Base-by-base conservation (phyloP, 2,329 filamentous ascomycete genomes). In the Nothophaeocryptopus gaeumannii region DNA sequence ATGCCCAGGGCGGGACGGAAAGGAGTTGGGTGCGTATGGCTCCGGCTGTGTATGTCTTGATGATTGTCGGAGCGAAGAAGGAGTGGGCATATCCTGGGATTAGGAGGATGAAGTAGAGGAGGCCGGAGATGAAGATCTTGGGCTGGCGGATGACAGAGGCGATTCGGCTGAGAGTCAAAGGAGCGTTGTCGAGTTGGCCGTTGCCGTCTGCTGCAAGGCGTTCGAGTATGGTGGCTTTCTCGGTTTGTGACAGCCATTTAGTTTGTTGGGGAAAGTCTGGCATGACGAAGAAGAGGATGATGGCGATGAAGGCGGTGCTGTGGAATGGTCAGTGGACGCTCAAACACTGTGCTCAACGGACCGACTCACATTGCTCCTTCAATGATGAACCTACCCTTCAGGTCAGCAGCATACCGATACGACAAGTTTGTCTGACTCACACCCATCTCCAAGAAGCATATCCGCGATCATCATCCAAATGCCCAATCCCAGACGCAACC, bases 1-100 rank as follows among this genome's bases (percentile, higher is more conserved):
- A 79, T 0, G 83, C 86, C 62, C 92, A 92, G 0, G 87, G 87
- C 0, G 87, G 86, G 0, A 90, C 86, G 10, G 79, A 83, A 41
- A 91, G 77, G 8, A 58, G 43, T 16, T 58, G 56, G 9, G 53
- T 51, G 8, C 50, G 47, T 9, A 53, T 58, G 12, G 50, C 53
- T 41, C 40, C 38, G 16, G 54, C 39, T 8, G 79, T 79, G 12
- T 72, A 62, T 52, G 80, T 73, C 36, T 76, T 74, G 56, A 95
- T 85, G 63, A 95, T 95, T 14, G 83, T 86, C 0, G 89, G 89
- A 2, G 92, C 71, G 53, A 66, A 66, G 9, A 66, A 53, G 11
- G 59, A 63, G 52, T 64, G 64, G 32, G 58, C 57, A 48, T 66
- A 66, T 11, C 65, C 45, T 13, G 54, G 54, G 44, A 60, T 56